phyloP scores from a whole-genome alignment of 1,284 basidiomycete species.

The Pseudozyma thailandica region DNA sequence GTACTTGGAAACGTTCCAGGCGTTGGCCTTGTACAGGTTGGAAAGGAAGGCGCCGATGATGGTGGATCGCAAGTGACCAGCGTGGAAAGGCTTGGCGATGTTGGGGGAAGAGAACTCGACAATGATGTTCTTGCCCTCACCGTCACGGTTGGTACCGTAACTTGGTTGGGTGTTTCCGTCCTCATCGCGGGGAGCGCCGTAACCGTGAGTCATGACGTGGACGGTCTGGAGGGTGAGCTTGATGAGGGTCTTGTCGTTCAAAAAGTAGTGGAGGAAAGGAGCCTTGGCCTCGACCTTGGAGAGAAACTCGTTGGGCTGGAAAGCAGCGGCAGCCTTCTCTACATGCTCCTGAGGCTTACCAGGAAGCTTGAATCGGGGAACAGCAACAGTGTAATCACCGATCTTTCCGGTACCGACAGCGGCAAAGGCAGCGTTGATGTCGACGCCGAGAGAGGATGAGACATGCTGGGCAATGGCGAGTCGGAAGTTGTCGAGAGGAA shows the following conservation, averaged over 20 bases:
- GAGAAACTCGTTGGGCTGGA: conserved; percentile 62
- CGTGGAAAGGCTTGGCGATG: conserved; percentile 98
- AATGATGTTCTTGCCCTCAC: conserved; percentile 62
- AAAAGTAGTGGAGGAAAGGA: conserved; percentile 61
- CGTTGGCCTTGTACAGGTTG: conserved; percentile 90
- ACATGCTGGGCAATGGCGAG: conserved; percentile 83
- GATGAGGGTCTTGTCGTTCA: conserved; percentile 74
- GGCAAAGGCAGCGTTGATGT: conserved; percentile 75
- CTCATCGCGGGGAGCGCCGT: conserved; percentile 50
- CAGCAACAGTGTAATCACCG: conserved; percentile 88
- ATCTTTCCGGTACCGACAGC: conserved; percentile 89
- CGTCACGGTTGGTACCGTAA: conserved; percentile 65
- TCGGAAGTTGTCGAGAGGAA: conserved; percentile 84
- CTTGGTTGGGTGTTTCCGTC: conserved; percentile 56
- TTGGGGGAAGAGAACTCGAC: conserved; percentile 95
- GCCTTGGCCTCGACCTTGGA: conserved; percentile 52
- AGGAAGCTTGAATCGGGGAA: conserved; percentile 87
- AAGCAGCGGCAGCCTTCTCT: conserved; percentile 76
- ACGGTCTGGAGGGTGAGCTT: conserved; percentile 84
- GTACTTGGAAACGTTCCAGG: conserved; percentile 89
- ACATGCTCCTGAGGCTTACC: conserved; percentile 85
- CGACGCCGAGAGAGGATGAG: conserved; percentile 75
- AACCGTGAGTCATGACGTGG: conserved; percentile 76
- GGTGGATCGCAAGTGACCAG: conserved; percentile 94
- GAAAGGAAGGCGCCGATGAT: conserved; percentile 95